A percentile compares a stretch with the other conserved stretches of the same genome.
These are phyloP conservation scores for Globisporangium camurandrum DNA, from an alignment of 352 stramenopile species.

Conservation along the genomic window DNA sequence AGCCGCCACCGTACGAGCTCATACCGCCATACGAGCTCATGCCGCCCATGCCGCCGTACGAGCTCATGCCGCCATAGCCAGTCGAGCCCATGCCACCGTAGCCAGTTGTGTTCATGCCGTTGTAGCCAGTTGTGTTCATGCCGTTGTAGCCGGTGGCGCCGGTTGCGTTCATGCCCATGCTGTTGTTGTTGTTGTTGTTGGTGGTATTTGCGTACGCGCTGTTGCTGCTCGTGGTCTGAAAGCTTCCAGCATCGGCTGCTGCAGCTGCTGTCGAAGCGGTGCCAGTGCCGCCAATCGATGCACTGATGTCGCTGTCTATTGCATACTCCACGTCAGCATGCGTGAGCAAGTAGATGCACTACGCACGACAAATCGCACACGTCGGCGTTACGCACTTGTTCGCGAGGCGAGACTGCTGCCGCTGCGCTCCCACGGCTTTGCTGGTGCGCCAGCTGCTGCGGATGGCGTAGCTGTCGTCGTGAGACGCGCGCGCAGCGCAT, in stretches of 20 bases:
- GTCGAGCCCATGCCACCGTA: slow-evolving; percentile 13
- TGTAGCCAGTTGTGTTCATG: slow-evolving; percentile 15
- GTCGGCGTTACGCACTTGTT: slow-evolving; percentile 14
- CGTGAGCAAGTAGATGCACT: neutral
- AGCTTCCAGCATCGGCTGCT: neutral
- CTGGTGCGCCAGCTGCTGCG: slow-evolving; percentile 10
- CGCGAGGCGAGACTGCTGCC: slow-evolving; percentile 12
- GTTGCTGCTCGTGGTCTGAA: slow-evolving; percentile 4
- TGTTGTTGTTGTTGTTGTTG: slow-evolving; percentile 5
- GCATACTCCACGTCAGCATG: neutral
- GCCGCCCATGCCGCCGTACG: slow-evolving; percentile 5
- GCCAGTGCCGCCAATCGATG: neutral
- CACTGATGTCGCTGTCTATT: neutral
- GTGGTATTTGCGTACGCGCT: slow-evolving; percentile 4
- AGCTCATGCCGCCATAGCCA: slow-evolving; percentile 18
- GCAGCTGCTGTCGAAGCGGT: slow-evolving; percentile 2
- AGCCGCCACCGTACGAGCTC: slow-evolving; percentile 22
- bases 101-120: slow-evolving; percentile 11
- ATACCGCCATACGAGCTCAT: slow-evolving; percentile 10
- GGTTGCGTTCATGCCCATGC: slow-evolving; percentile 10
- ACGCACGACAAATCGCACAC: neutral
- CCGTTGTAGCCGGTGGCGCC: slow-evolving; percentile 22
- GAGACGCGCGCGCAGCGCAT: slow-evolving; percentile 9
- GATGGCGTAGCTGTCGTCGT: slow-evolving; percentile 3
- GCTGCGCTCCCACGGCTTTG: slow-evolving; percentile 51